These are phyloP conservation scores for Hypoxylon sp. DNA, from an alignment of 2,329 filamentous ascomycete species.

Conservation along the genomic window DNA sequence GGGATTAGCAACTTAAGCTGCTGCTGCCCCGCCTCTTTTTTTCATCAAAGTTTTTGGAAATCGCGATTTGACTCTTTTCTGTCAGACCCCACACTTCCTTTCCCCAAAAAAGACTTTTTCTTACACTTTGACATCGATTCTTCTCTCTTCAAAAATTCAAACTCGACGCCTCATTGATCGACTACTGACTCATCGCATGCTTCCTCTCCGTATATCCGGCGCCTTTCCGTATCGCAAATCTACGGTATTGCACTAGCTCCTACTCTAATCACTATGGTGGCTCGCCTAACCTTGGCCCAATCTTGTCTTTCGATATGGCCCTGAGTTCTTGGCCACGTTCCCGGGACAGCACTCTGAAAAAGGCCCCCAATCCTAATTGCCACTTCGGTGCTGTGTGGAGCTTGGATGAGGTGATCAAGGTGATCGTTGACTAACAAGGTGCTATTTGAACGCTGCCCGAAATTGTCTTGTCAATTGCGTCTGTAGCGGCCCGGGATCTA, in stretches of 20 bases:
- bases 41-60: slow-evolving; percentile 35
- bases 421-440: slow-evolving; percentile 47
- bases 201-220: slow-evolving; percentile 28
- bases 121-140: slow-evolving; percentile 18
- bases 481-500: slow-evolving; percentile 32
- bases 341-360: slow-evolving; percentile 23
- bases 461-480: slow-evolving; percentile 37
- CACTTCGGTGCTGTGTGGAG: slow-evolving; percentile 40
- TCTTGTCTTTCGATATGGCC: slow-evolving; percentile 30
- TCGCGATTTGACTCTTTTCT: slow-evolving; percentile 34
- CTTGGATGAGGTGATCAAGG: slow-evolving; percentile 44
- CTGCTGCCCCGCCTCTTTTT: slow-evolving; percentile 31
- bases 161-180: slow-evolving; percentile 1
- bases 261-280: slow-evolving; percentile 18
- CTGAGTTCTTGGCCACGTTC: slow-evolving; percentile 36
- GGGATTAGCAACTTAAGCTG: slow-evolving; percentile 33
- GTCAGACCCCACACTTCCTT: slow-evolving; percentile 40
- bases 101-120: slow-evolving; percentile 32
- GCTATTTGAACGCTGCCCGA: slow-evolving; percentile 40
- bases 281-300: slow-evolving; percentile 31
- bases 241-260: slow-evolving; percentile 16
- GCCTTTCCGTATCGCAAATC: slow-evolving; percentile 19
- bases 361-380: slow-evolving; percentile 45
- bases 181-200: slow-evolving; percentile 37
- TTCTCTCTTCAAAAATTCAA: slow-evolving; percentile 14